Evolutionary conservation across 78 protist genomes (phyloP).

Genomic region (Blattamonas nauphoetae): DNA sequence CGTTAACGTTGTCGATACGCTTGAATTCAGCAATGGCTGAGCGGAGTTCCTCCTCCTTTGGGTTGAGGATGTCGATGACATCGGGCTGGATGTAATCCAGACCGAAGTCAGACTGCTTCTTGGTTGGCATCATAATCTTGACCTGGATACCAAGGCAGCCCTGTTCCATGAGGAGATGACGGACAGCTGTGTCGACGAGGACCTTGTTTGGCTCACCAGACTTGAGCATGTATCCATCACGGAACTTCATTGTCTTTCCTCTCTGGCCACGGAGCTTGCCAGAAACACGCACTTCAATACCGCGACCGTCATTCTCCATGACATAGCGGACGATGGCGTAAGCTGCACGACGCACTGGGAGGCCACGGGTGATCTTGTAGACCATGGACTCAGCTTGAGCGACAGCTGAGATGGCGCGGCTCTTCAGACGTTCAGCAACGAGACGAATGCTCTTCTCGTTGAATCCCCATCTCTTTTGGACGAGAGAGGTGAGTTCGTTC

Average conservation of each 20-base stretch:
- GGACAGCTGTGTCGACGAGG: constrained; percentile 77
- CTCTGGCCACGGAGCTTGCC: constrained; percentile 95
- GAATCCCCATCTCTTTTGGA: constrained; percentile 94
- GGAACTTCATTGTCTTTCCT: constrained; percentile 97
- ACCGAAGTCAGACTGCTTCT: constrained; percentile 54
- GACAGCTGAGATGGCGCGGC: constrained; percentile 94
- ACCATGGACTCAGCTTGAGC: constrained; percentile 98
- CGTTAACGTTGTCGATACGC: neutral
- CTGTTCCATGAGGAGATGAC: constrained; percentile 86
- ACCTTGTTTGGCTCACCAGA: constrained; percentile 74
- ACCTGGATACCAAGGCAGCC: constrained; percentile 94
- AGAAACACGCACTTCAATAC: constrained; percentile 91
- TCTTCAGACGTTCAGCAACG: constrained; percentile 84
- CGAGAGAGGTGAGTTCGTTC: constrained; percentile 87
- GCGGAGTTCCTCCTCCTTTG: constrained; percentile 60
- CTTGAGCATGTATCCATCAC: constrained; percentile 95
- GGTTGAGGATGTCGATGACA: constrained; percentile 60
- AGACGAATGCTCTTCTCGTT: constrained; percentile 75
- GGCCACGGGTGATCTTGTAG: constrained; percentile 87
- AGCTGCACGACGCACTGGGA: constrained; percentile 93
- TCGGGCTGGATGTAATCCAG: constrained; percentile 73
- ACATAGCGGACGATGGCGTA: constrained; percentile 92
- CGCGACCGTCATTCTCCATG: constrained; percentile 96
- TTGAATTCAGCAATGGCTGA: neutral
- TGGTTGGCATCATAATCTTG: constrained; percentile 88